A percentile compares a stretch with the other conserved stretches of the same genome.
Conservation (phyloP, 805 yeast genomes). For the Pichia nakasei region DNA sequence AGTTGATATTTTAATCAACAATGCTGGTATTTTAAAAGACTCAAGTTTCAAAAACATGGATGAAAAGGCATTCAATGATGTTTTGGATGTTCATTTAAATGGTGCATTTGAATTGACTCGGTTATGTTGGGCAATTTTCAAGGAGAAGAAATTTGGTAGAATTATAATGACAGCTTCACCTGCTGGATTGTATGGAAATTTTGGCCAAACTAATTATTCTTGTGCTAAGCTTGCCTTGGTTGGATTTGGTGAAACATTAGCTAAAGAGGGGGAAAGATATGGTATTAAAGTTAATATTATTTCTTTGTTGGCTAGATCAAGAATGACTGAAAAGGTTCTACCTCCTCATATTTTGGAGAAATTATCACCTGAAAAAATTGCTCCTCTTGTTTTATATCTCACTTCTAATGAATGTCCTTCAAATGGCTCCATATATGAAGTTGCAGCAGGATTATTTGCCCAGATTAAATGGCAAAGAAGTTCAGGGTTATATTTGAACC, state of each 20-base stretch:
- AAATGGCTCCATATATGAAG: conserved; percentile 75
- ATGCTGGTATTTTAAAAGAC: conserved; percentile 93
- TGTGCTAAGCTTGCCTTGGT: conserved; percentile 87
- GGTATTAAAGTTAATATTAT: conserved; percentile 80
- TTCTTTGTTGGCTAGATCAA: conserved; percentile 91
- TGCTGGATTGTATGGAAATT: conserved; percentile 93
- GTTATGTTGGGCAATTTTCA: conserved; percentile 90
- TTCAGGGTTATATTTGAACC: conserved; percentile 75
- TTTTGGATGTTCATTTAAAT: conserved; percentile 78
- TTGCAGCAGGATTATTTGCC: conserved; percentile 89
- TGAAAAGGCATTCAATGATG: conserved; percentile 68
- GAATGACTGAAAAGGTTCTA: conserved; percentile 88
- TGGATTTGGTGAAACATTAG: conserved; percentile 89
- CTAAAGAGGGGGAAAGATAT: conserved; percentile 84
- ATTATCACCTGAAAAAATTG: conserved; percentile 78
- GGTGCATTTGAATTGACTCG: conserved; percentile 81
- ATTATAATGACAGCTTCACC: conserved; percentile 93
- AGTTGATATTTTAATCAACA: conserved; percentile 82
- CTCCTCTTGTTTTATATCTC: conserved; percentile 82
- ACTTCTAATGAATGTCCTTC: conserved; percentile 56
- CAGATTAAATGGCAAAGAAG: conserved; percentile 95
- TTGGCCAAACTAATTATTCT: conserved; percentile 93
- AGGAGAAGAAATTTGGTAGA: conserved; percentile 79
- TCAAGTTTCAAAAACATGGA: conserved; percentile 80
- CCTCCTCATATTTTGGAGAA: conserved; percentile 79